Base-by-base conservation (phyloP, 2,329 filamentous ascomycete species). In the Fusarium anthophilum region DNA sequence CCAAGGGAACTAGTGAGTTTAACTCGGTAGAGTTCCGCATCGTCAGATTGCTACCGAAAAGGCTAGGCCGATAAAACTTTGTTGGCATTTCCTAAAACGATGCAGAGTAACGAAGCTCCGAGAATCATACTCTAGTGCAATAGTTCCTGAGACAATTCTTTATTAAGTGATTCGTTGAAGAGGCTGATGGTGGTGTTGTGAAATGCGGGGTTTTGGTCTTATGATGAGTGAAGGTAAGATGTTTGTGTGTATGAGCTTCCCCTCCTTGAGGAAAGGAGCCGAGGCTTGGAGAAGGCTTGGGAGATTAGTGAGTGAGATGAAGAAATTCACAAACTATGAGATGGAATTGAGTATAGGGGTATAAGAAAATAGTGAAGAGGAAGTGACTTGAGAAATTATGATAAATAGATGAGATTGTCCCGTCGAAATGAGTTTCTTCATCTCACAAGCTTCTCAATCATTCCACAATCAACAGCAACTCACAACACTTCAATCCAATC, bases 191-290 rank as follows among this genome's bases (percentile, higher is more conserved):
- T 62, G 65, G 65, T 68, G 65, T 62, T 68, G 41, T 62, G 14
- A 67, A 67, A 9, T 68, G 65, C 65, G 65, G 65, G 65, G 65
- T 68, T 20, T 17, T 17, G 55, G 47, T 68, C 65, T 68, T 37
- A 35, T 68, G 65, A 68, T 68, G 15, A 38, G 10, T 47, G 14
- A n/a, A 35, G 32, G 22, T 35, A 12, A 28, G 32, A 30, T n/a
- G 22, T 20, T 18, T 44, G 39, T 54, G 51, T 67, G 54, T 61
- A 51, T 22, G 32, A 24, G 22, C 24, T 68, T 35, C 65, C 65
- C 65, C 63, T 68, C 65, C 38, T 32, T 41, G 5, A 4, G 12
- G 30, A 22, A 22, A n/a, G 24, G 41, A 54, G 39, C 65, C 65
- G 65, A 68, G 65, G 65, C 18, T 60, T 62, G 35, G 22, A 43